Evolutionary conservation across 2,329 filamentous ascomycete species (phyloP), one percentile per base, ranked within the genome.

Genomic region (Harringtonia lauricola): DNA sequence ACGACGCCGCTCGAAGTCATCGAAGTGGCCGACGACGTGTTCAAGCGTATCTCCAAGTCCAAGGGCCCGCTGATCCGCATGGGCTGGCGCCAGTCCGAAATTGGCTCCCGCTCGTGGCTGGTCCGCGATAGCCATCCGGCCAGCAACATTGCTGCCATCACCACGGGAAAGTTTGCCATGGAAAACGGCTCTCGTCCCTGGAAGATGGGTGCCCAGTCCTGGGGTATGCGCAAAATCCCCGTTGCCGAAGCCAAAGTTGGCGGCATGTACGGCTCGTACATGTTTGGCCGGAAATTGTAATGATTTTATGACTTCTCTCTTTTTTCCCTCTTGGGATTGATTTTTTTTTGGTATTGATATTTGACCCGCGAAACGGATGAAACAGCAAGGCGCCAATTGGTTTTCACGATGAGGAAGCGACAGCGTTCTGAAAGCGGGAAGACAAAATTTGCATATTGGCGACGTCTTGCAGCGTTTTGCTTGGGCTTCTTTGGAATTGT

Each of bases 181-280:
- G 48, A 49, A 36, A 46, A 80, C 52, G 78, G 78, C 2, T 61
- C 66, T 38, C 68, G 80, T 28, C 64, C 67, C 54, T 92, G 86
- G 86, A 92, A 92, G 67, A 83, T 87, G 81, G 86, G 86, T 28
- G 85, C 85, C 39, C 76, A 78, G 53, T 85, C 79, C 65, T 90
- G 86, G 86, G 86, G 86, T 31, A 88, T 88, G 79, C 74, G 83
- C 49, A 92, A 96, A 66, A 74, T 96, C 35, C 94, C 90, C n/a
- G 82, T 96, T 52, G 87, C 85, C 22, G 78, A 80, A 56, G 86
- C 89, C 42, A 90, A 96, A 61, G 84, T 96, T 22, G 92, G 95
- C 54, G 87, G 87, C 49, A 94, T 94, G 57, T 95, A 96, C 58
- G 92, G 92, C 19, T 74, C 67, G 21, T 79, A 74, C 55, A 79